Percentiles rank a stretch among this genome's conserved stretches.
Evolutionary conservation across 306 rosid species (phyloP).

Genomic region (Dryas drummondii): DNA sequence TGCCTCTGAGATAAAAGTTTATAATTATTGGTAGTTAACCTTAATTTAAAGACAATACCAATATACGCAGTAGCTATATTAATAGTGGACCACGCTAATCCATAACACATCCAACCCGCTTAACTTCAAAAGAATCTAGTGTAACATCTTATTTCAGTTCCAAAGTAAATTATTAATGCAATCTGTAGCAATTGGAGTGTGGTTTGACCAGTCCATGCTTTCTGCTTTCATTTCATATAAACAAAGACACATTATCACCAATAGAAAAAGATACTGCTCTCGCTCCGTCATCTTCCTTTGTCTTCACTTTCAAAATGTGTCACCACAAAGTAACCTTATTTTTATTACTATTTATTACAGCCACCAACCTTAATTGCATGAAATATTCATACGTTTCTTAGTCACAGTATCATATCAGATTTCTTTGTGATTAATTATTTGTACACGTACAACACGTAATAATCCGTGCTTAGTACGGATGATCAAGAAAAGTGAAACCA

Average conservation of each 20-base stretch:
- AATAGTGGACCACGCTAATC: too few relatives aligned
- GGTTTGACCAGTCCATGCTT: neutral
- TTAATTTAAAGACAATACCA: too few relatives aligned
- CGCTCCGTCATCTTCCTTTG: neutral
- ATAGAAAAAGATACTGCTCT: neutral
- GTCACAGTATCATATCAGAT: slow-evolving; percentile 21
- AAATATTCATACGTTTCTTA: slow-evolving; percentile 14
- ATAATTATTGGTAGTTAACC: too few relatives aligned
- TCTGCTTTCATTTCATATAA: neutral
- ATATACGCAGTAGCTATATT: too few relatives aligned
- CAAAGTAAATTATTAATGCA: too few relatives aligned
- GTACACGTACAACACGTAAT: slow-evolving; percentile 6
- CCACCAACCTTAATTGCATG: slow-evolving; percentile 24
- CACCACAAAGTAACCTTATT: neutral
- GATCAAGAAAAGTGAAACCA: slow-evolving; percentile 22
- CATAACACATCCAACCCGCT: too few relatives aligned
- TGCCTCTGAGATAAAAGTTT: too few relatives aligned
- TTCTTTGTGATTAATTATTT: slow-evolving; percentile 19
- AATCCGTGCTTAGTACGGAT: slow-evolving; percentile 54
- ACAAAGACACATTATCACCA: neutral
- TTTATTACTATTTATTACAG: neutral
- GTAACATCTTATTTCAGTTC: too few relatives aligned
- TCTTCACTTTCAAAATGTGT: slow-evolving; percentile 16
- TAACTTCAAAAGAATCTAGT: too few relatives aligned
- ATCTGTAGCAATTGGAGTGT: too few relatives aligned